Conservation (phyloP, 208 protist genomes). For the Strigomonas culicis region DNA sequence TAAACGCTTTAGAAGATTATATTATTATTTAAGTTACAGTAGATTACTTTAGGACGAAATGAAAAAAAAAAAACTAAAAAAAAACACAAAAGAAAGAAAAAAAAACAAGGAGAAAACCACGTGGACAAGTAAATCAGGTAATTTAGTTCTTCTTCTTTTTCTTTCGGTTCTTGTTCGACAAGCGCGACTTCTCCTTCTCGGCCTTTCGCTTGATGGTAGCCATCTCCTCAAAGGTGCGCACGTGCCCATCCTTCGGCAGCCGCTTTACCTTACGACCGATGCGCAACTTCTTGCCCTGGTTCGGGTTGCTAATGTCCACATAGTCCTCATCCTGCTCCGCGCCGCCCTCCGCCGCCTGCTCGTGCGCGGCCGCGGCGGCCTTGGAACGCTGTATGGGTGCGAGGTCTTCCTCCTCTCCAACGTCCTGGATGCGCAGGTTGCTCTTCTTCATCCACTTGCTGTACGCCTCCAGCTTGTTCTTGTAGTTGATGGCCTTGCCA, state of each 20-base stretch:
- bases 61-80: neutral
- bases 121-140: neutral
- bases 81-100: conserved; percentile 5
- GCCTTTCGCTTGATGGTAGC: conserved; percentile 69
- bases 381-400: conserved; percentile 66
- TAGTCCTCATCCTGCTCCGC: conserved; percentile 49
- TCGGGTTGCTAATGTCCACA: conserved; percentile 86
- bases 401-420: conserved; percentile 89
- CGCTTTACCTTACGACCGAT: conserved; percentile 81
- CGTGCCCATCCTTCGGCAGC: conserved; percentile 81
- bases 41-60: neutral
- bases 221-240: conserved; percentile 88
- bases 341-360: conserved; percentile 15
- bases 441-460: conserved; percentile 88
- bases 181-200: conserved; percentile 71
- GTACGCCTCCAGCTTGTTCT: conserved; percentile 87
- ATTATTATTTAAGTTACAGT: no score
- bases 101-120: neutral
- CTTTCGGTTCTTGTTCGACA: conserved; percentile 53
- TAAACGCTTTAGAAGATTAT: no score
- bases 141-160: conserved; percentile 31
- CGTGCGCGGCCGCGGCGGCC: conserved; percentile 25
- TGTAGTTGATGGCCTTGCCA: conserved; percentile 91
- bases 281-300: conserved; percentile 90
- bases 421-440: conserved; percentile 91